Evolutionary conservation across 371 early-diverging fungal genomes (phyloP), one percentile per base, ranked within the genome.

Genomic region (Caulochytrium protostelioides): DNA sequence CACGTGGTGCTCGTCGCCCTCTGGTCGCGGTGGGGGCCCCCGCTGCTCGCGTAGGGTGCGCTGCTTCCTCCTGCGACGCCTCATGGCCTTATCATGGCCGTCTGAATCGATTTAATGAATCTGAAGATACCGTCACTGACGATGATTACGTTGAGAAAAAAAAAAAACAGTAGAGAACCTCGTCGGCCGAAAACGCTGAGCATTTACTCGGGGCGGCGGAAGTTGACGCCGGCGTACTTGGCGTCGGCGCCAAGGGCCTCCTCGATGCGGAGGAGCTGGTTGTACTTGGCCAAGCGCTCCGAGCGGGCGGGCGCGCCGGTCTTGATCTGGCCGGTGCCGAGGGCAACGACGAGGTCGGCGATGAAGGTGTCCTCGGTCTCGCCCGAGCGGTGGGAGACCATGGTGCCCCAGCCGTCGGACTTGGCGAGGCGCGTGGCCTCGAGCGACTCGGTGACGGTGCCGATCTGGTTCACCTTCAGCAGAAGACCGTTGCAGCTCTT

Each of bases 341-440:
- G 72, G 52, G 94, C 98, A 28, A 97, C 97, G 34, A 89, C 87
- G 13, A 98, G 74, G 48, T 95, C 95, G 35, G 95, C 87, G 59
- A 98, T 95, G 64, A 91, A 87, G 43, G 81, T 77, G 62, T 98
- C 98, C 63, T 95, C 97, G 43, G 97, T 98, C 67, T 98, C 98
- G 42, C 94, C 98, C 28, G 89, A 87, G 46, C 98, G 79, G 70
- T 98, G 98, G 39, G 86, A 86, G 39, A 90, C 94, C 98, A 98
- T 98, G 47, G 90, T 83, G 56, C 90, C 91, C 95, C 95, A 91
- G 40, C 84, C 84, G 46, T 78, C 79, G 62, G 55, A 32, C 55
- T 74, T 69, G 40, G 77, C 55, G 45, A 75, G 57, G 35, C 59
- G 52, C 44, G 78, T 73, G 40, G 87, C 90, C 40, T 77, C 56